Evolutionary conservation across 805 yeast species (phyloP).

Genomic region (Candida vaughaniae): DNA sequence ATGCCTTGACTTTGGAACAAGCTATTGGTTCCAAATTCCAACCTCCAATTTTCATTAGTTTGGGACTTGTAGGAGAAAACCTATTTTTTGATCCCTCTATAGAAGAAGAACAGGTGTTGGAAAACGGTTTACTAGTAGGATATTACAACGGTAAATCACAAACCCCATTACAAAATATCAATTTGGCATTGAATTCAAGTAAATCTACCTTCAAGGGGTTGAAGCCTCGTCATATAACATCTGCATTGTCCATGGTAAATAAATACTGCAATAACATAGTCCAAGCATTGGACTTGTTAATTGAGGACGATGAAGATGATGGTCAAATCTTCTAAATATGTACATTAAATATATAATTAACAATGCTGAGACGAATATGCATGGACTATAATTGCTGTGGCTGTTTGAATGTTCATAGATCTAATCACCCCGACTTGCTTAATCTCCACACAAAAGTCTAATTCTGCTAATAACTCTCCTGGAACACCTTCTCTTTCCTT

Average conservation of each 20-base stretch:
- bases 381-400: constrained; percentile 91
- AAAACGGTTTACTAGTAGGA: constrained; percentile 74
- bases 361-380: constrained; percentile 78
- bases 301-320: constrained; percentile 39
- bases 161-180: constrained; percentile 72
- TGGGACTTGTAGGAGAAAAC: constrained; percentile 71
- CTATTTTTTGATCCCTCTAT: constrained; percentile 80
- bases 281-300: constrained; percentile 51
- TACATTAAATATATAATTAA: constrained; percentile 16
- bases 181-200: constrained; percentile 51
- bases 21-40: constrained; percentile 30
- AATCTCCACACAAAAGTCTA: constrained; percentile 86
- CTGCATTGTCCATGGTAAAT: constrained; percentile 58
- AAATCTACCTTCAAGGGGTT: constrained; percentile 55
- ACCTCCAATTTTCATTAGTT: constrained; percentile 76
- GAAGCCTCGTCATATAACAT: constrained; percentile 43
- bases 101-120: constrained; percentile 87
- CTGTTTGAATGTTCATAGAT: constrained; percentile 96
- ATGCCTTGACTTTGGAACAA: constrained; percentile 46
- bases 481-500: constrained; percentile 91
- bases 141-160: constrained; percentile 67
- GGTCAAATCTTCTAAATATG: constrained; percentile 22
- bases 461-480: constrained; percentile 74
- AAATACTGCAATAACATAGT: constrained; percentile 63
- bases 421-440: constrained; percentile 90